Base-by-base conservation (phyloP, 2,329 filamentous ascomycete species). In the Keithomyces neogunnii region DNA sequence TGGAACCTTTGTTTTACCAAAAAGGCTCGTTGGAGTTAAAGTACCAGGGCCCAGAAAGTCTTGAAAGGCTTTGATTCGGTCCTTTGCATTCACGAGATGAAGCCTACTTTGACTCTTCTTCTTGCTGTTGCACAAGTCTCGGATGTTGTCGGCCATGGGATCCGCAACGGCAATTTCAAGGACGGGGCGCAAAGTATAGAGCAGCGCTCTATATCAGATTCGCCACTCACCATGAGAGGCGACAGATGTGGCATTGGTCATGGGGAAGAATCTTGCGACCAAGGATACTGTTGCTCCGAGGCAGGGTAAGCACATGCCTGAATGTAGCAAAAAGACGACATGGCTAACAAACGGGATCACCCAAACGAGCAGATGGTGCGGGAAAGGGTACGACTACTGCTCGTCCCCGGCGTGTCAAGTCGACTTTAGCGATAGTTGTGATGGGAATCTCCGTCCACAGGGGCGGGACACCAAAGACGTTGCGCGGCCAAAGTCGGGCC, bases 401-500 rank as follows among this genome's bases (percentile, higher is more conserved):
- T 72, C 73, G 32, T 75, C 80, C 26, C 82, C 82, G 2, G 75
- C 81, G 49, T 86, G 82, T 60, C 73, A 80, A 61, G 78, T 83
- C 59, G 66, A 75, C 56, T 83, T 79, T 56, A 80, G 80, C n/a
- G 72, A 80, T 26, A 74, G 67, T 3, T 86, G 82, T 56, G 81
- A 84, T 56, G 81, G 76, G 49, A 84, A 84, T 57, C 70, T 58
- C 73, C 79, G 48, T 53, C 74, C 55, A 3, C 52, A 54, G 0
- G 82, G 82, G 1, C 67, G 71, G 7, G 77, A 81, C 53, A 85
- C 82, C 1, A 72, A 73, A 3, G 67, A 65, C 1, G 63, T 84
- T 45, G 62, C 72, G 26, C 74, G 83, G 7, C 70, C 78, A 2
- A 71, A 77, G 45, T 54, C 80, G 2, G 82, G 83, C 11, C 66